Conservation (phyloP, 73 alveolate genomes). For the Paramecium octaurelia region DNA sequence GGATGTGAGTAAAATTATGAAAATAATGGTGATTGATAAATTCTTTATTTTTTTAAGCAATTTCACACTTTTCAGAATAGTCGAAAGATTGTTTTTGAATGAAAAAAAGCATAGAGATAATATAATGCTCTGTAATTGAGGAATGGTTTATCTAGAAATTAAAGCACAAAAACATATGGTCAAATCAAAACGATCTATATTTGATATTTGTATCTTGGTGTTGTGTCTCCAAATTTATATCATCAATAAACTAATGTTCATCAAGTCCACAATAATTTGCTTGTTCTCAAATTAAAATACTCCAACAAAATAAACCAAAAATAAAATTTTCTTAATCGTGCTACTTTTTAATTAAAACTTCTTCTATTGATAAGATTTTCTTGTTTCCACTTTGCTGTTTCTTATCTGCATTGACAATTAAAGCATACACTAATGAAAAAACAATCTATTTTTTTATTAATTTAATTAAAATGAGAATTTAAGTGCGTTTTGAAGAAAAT, state of each 20-base stretch:
- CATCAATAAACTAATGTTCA: not conserved
- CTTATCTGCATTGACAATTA: not conserved
- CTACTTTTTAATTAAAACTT: not conserved
- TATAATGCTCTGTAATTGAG: not conserved
- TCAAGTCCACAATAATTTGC: not conserved
- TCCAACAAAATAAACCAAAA: not conserved
- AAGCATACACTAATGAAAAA: not conserved
- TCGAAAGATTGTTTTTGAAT: not conserved
- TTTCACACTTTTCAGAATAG: not conserved
- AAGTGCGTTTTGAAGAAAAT: not conserved
- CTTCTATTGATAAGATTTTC: not conserved
- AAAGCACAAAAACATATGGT: conserved; percentile 11
- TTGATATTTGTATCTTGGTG: not conserved
- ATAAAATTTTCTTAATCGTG: not conserved
- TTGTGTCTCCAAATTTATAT: not conserved
- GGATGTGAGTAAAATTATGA: not conserved
- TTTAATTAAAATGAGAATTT: not conserved
- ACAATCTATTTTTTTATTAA: not conserved
- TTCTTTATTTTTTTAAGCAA: conserved; percentile 7
- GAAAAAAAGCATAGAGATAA: conserved; percentile 32
- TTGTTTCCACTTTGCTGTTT: not conserved
- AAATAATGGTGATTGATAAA: conserved; percentile 1
- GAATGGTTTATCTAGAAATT: not conserved
- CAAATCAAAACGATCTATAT: conserved; percentile 5
- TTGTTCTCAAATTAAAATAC: not conserved